Base-by-base conservation (phyloP, 225 moss, liverwort and hornwort species). In the Bryum argenteum region DNA sequence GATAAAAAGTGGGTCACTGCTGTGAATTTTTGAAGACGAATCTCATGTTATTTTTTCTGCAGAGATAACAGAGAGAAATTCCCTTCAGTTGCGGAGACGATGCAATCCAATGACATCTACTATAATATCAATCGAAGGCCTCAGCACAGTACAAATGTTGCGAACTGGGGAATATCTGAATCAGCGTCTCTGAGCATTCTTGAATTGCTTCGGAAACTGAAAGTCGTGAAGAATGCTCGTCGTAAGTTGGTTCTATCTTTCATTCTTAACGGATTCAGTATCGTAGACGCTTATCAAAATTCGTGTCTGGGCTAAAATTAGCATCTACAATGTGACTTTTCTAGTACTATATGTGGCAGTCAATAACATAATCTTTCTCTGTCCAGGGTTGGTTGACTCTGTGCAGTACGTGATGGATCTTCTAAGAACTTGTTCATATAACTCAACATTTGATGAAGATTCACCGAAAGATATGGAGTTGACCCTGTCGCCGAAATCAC, bases 381-480 rank as follows among this genome's bases (percentile, higher is more conserved):
- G 45, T 79, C 15, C 89, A 95, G 95, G 92, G 39, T 83, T 96
- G 81, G 89, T 91, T 16, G 96, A 96, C 60, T 89, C 88, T 73
- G 91, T 90, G n/a, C 75, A 91, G 26, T 82, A 91, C 75, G 67
- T 90, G 42, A 71, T 83, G 61, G 74, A 85, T 53, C 78, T 89
- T 48, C 72, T 92, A 18, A 72, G 78, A 19, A 69, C 76, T 26
- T 87, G 67, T 70, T 81, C 87, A 40, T 68, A 39, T 40, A 60
- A 40, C 44, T 75, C 80, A 58, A 66, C 79, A 42, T 84, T 39
- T 67, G 33, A 33, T 33, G 82, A 52, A 68, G 79, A 77, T 58
- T 83, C 86, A 50, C 68, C 65, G 42, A 74, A 58, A 53, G 74
- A 75, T 63, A 21, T 53, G 24, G 72, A 77, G 38, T 68, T 74